These are phyloP conservation scores for Adiantum capillusveneris DNA, from an alignment of 75 land plant species.

Conservation along the genomic window DNA sequence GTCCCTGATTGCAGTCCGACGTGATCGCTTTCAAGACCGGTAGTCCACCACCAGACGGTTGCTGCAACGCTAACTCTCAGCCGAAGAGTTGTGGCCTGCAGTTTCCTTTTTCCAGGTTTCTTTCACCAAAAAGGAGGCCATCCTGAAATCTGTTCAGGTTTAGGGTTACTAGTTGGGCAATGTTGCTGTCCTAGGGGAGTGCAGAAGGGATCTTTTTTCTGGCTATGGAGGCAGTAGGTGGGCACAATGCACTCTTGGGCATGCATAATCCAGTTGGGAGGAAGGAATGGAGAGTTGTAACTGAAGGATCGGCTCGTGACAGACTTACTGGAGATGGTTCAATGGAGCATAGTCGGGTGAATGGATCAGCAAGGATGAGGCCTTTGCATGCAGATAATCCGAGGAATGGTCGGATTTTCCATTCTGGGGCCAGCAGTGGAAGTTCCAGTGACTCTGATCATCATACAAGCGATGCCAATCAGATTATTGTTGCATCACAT, in stretches of 20 bases:
- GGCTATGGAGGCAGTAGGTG: slow-evolving; percentile 16
- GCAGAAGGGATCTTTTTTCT: no score
- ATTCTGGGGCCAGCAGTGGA: slow-evolving; percentile 16
- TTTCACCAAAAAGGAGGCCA: no score
- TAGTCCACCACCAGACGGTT: no score
- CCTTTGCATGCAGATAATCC: neutral
- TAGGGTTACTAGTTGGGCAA: no score
- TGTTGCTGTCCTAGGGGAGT: no score
- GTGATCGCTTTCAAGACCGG: no score
- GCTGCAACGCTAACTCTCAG: no score
- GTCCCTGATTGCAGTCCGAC: no score
- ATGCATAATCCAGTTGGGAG: slow-evolving; percentile 17
- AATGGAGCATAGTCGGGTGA: slow-evolving; percentile 3
- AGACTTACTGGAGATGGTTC: slow-evolving; percentile 11
- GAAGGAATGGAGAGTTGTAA: slow-evolving; percentile 42
- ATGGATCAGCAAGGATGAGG: slow-evolving; percentile 12
- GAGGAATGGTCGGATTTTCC: slow-evolving; percentile 18
- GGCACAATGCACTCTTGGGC: slow-evolving; percentile 11
- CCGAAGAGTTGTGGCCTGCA: no score
- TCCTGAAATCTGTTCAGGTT: no score
- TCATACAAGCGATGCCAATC: no score
- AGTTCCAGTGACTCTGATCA: slow-evolving; percentile 26
- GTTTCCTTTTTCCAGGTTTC: no score
- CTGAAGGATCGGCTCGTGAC: slow-evolving; percentile 24
- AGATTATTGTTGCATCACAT: slow-evolving; percentile 10